Evolutionary conservation across 176 grass and related monocot genomes (phyloP).

Genomic region (Avena sativa): DNA sequence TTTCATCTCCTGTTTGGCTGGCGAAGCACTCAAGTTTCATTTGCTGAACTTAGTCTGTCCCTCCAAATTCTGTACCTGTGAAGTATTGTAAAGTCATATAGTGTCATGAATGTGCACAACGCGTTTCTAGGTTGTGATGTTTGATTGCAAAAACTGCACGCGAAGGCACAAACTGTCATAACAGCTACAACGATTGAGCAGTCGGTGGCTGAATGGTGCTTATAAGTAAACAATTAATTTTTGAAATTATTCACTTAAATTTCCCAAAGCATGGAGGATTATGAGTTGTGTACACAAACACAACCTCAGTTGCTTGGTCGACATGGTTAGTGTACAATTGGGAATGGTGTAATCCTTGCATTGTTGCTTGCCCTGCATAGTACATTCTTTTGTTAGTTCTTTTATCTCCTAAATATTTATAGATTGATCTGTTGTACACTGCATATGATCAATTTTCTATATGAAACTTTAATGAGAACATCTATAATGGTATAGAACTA

Average conservation of each 20-base stretch:
- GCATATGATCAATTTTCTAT: neutral
- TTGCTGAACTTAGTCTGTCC: slow-evolving; percentile 22
- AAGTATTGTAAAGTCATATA: slow-evolving; percentile 21
- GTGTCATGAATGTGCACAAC: slow-evolving; percentile 13
- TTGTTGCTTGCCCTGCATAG: slow-evolving; percentile 15
- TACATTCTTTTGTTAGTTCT: slow-evolving; percentile 25
- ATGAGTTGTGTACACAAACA: neutral
- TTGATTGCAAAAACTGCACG: slow-evolving; percentile 24
- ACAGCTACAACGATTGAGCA: neutral
- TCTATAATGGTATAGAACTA: neutral
- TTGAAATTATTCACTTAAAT: neutral
- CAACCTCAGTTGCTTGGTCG: slow-evolving; percentile 28
- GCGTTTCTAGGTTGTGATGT: neutral
- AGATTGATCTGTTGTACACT: slow-evolving; percentile 19
- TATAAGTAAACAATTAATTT: slow-evolving; percentile 18
- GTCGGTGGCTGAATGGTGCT: slow-evolving; percentile 17
- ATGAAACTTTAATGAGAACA: slow-evolving; percentile 14
- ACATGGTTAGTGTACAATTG: slow-evolving; percentile 4
- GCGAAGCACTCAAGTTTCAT: neutral
- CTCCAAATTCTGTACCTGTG: slow-evolving; percentile 4
- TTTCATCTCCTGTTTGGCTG: neutral
- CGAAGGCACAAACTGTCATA: neutral
- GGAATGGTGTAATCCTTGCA: neutral
- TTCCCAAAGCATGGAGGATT: neutral
- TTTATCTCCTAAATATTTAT: slow-evolving; percentile 12